Evolutionary conservation across 164 flowering plant species (phyloP), one percentile per base, ranked within the genome.

Genomic region (Annona cherimola): DNA sequence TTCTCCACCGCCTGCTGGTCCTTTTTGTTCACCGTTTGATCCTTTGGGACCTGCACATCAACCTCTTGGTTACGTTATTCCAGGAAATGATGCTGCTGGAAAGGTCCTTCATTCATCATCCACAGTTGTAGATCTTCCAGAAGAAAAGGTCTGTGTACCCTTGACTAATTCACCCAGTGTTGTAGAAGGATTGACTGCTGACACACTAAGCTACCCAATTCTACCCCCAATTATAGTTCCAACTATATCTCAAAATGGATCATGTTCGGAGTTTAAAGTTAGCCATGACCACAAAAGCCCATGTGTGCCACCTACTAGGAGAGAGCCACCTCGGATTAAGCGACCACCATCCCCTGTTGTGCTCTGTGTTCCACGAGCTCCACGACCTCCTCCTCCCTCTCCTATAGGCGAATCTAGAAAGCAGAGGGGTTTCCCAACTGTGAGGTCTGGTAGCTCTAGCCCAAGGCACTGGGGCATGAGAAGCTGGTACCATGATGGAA

Each of bases 371-470:
- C 90, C 98, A 64, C 83, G 87, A 70, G 93, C 96, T 73, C 97
- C 98, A 63, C 86, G 85, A 20, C 97, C 90, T 7, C 97, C 97
- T 63, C 94, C 97, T 12, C 96, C 96, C 11, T 90, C 97, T 76
- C 88, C 94, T 72, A 96, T 85, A 71, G 83, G 91, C 62, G 93
- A 91, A 75, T 86, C 95, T 39, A 88, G 97, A 82, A 91, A 83
- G 72, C 91, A 85, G 35, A 86, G 90, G 69, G 97, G 99, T 42
- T 91, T 92, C 79, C 96, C 99, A 39, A 88, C 92, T 70, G 98
- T 91, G 71, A 88, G 99, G 77, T 92, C 99, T 80, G 99, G 99
- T 76, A 94, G 99, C 83, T 94, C 99, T 63, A 94, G 99, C 83
- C 99, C 99, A 44, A 88, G 98, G 84, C 88, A 94, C 67, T 94